These are phyloP conservation scores for Aspergillus tanneri DNA, from an alignment of 2,329 filamentous ascomycete genomes.

Conservation along the genomic window DNA sequence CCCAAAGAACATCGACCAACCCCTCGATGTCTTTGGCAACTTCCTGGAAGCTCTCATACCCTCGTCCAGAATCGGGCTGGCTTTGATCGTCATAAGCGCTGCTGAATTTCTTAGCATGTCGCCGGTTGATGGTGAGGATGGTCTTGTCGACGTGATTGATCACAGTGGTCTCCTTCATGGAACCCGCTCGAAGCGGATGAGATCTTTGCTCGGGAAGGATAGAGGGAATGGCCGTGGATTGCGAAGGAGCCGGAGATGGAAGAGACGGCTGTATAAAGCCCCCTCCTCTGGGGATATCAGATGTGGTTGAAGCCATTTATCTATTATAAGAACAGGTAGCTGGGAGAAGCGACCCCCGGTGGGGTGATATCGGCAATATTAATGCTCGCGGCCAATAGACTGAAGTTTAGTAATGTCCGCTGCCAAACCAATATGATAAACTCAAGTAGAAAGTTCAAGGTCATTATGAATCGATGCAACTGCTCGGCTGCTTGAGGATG, in stretches of 20 bases:
- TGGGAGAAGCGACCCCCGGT: too few species aligned
- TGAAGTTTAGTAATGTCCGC: too few species aligned
- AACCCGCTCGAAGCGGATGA: conserved; percentile 55
- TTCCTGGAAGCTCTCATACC: conserved; percentile 65
- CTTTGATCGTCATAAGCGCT: conserved; percentile 29
- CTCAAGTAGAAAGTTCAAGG: too few species aligned
- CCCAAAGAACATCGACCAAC: conserved; percentile 79
- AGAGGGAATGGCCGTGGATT: conserved; percentile 36
- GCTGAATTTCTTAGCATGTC: conserved; percentile 54
- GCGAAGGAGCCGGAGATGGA: conserved; percentile 52
- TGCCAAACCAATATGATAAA: too few species aligned
- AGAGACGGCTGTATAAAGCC: conserved; percentile 43
- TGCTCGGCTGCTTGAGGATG: too few species aligned
- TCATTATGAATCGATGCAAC: too few species aligned
- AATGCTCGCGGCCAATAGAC: too few species aligned
- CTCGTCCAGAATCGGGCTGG: conserved; percentile 40
- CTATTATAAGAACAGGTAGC: too few species aligned
- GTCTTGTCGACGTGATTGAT: conserved; percentile 58
- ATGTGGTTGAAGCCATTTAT: conserved; percentile 15
- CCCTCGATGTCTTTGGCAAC: conserved; percentile 72
- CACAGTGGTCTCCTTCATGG: conserved; percentile 58
- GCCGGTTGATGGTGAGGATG: conserved; percentile 52
- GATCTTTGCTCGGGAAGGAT: conserved; percentile 54
- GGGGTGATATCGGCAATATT: too few species aligned
- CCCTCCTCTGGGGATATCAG: conserved; percentile 24